Evolutionary conservation across 495 filamentous ascomycete species (phyloP).

Genomic region (Niebla homalea): DNA sequence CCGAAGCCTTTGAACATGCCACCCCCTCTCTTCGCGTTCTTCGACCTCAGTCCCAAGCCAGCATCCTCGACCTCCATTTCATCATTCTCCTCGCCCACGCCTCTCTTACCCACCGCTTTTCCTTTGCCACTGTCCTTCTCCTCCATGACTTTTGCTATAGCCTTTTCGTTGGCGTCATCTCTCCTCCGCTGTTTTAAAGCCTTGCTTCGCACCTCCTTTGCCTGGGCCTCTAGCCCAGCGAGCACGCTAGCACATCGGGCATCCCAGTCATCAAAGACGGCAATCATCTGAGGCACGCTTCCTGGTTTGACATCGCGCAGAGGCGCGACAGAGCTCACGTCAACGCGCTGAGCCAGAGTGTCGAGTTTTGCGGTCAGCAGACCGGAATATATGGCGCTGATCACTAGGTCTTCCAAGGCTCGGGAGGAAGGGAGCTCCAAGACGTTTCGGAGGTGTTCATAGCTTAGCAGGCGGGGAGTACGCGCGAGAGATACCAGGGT

Average conservation of each 20-base stretch:
- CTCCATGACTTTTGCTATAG: constrained; percentile 19
- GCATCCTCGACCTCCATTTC: constrained; percentile 45
- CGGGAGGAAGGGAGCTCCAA: constrained; percentile 55
- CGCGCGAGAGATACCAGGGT: constrained; percentile 66
- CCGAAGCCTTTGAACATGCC: constrained; percentile 8
- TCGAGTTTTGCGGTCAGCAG: constrained; percentile 66
- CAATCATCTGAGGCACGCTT: constrained; percentile 51
- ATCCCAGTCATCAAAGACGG: constrained; percentile 59
- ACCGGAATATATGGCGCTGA: constrained; percentile 74
- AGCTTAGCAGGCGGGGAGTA: constrained; percentile 50
- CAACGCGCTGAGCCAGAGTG: constrained; percentile 47
- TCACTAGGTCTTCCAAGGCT: constrained; percentile 81
- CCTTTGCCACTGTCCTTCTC: constrained; percentile 14
- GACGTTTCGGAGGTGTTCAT: constrained; percentile 47
- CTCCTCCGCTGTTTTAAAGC: constrained; percentile 34
- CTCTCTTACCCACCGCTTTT: constrained; percentile 21
- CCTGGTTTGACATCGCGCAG: constrained; percentile 72
- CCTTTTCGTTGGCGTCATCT: constrained; percentile 35
- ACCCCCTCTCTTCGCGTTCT: constrained; percentile 17
- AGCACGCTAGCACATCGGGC: constrained; percentile 63
- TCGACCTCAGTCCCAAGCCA: constrained; percentile 23
- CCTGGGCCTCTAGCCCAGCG: constrained; percentile 58
- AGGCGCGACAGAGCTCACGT: constrained; percentile 64
- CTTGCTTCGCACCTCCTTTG: constrained; percentile 44
- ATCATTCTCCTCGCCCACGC: constrained; percentile 22